Evolutionary conservation across 2,329 filamentous ascomycete genomes (phyloP).

Genomic region (Zopfia rhizophila): DNA sequence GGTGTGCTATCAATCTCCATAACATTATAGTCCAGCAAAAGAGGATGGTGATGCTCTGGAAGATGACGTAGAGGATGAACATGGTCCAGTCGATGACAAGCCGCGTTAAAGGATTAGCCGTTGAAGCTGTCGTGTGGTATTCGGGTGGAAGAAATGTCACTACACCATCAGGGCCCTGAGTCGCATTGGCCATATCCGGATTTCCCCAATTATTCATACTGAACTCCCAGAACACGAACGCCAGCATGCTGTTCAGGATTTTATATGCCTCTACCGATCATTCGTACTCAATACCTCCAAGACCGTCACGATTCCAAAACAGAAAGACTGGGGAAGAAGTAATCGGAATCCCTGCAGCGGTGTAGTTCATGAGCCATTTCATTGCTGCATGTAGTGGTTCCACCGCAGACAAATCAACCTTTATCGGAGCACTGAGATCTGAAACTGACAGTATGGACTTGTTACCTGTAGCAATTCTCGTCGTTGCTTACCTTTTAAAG

Average conservation of each 20-base stretch:
- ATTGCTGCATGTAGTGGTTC: not conserved
- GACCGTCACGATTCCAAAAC: slow-evolving; percentile 1
- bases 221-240: slow-evolving; percentile 1
- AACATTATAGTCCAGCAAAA: not conserved
- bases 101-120: not conserved
- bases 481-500: too few relatives aligned
- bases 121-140: not conserved
- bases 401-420: too few relatives aligned
- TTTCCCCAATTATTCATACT: slow-evolving; percentile 2
- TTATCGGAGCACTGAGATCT: too few relatives aligned
- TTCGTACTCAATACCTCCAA: too few relatives aligned
- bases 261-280: not conserved
- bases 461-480: too few relatives aligned
- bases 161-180: too few relatives aligned
- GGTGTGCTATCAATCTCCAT: too few relatives aligned
- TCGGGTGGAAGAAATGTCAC: too few relatives aligned
- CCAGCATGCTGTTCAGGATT: not conserved
- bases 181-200: not conserved
- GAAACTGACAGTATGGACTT: too few relatives aligned
- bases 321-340: not conserved
- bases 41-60: not conserved
- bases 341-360: not conserved
- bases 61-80: slow-evolving; percentile 3
- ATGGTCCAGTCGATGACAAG: not conserved
- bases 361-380: slow-evolving; percentile 3